These are phyloP conservation scores for Skeletonema marinoi DNA, from an alignment of 108 stramenopile genomes.

Conservation along the genomic window DNA sequence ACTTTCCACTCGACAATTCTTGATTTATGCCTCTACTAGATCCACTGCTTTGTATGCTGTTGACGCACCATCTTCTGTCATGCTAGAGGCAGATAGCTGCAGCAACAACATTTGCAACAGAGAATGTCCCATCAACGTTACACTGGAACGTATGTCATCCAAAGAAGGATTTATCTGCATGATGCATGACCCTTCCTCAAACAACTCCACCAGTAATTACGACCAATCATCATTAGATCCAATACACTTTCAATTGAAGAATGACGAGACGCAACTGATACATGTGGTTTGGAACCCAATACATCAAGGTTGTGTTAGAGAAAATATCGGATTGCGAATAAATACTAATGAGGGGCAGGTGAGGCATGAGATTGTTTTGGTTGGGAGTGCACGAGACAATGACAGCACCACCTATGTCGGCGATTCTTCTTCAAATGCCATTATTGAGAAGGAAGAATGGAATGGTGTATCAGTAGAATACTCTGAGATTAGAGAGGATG, in stretches of 20 bases:
- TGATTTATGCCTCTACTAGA: slow-evolving; percentile 2
- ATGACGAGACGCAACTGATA: slow-evolving; percentile 1
- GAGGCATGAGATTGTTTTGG: not conserved
- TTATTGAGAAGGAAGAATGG: not conserved
- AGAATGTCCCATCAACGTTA: not conserved
- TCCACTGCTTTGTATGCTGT: too few relatives aligned
- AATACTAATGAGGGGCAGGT: not conserved
- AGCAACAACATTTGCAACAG: not conserved
- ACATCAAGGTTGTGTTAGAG: slow-evolving; percentile 6
- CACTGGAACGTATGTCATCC: not conserved
- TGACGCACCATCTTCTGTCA: not conserved
- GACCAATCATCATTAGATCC: not conserved
- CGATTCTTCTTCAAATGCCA: not conserved
- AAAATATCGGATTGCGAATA: not conserved
- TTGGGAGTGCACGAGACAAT: not conserved
- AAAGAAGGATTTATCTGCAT: not conserved
- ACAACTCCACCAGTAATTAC: not conserved
- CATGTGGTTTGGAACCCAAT: slow-evolving; percentile 5
- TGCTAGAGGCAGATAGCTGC: not conserved
- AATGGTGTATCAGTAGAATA: not conserved
- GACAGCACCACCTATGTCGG: not conserved
- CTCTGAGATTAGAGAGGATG: not conserved
- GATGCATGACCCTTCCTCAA: not conserved
- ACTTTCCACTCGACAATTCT: slow-evolving; percentile 1
- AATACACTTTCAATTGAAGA: not conserved